Base-by-base conservation (phyloP, 805 yeast species). In the Wickerhamiella parazyma region DNA sequence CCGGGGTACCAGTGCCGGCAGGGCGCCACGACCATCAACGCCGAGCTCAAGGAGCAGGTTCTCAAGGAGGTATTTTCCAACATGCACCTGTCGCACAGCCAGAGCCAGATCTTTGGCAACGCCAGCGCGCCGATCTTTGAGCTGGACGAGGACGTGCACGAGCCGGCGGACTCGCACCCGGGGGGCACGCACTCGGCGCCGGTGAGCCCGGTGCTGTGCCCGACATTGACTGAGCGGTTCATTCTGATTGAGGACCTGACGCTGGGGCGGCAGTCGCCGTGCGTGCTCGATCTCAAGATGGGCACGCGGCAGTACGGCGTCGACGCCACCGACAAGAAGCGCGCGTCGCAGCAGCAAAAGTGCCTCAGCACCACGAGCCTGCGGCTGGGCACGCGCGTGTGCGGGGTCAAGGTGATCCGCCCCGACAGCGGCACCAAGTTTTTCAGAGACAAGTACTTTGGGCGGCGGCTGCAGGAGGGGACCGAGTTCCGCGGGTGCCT, bases 231-330 rank as follows among this genome's bases (percentile, higher is more conserved):
- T 33, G 93, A 83, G 62, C 68, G 93, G 49, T 91, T 86, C 58
- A 79, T 91, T 31, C 62, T 91, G 8, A 66, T 91, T 40, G 98
- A 93, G 57, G 99, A 91, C 63, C 64, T 91, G 39, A 91, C 97
- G 0, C 71, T 78, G 44, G 83, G 84, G 19, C 76, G 89, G 77
- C 66, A 63, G 24, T 73, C 72, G 50, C 96, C 98, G 0, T 87
- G 95, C 58, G 97, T 89, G 0, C 65, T 91, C 40, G 99, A 91
- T 62, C 67, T 91, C 53, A 91, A 91, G 58, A 91, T 91, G 97
- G 99, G 99, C 0, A 89, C 99, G 0, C 70, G 99, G 46, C 99
- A 91, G 62, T 91, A 91, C 55, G 98, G 99, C 8, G 80, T 89
- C n/a, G 94, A 86, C 50, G 96, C 97, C 0, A 69, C 70, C 5